These are phyloP conservation scores for Fusarium solani-melongenae DNA, from an alignment of 2,329 filamentous ascomycete species.

Conservation along the genomic window DNA sequence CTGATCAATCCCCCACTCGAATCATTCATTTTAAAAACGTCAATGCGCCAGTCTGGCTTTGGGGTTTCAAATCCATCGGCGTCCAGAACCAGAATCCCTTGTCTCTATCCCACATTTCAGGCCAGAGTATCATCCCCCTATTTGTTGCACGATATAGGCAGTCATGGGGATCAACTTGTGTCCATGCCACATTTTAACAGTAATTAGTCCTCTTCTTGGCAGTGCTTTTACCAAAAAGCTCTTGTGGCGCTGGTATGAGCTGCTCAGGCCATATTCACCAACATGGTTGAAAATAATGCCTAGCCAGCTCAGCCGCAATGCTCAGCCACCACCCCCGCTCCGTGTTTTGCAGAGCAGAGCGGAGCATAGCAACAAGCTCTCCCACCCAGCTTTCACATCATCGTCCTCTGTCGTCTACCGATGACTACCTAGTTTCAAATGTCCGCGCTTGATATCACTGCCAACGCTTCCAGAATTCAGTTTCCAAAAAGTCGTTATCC, in stretches of 20 bases:
- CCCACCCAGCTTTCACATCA: not conserved
- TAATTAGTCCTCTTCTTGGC: constrained; percentile 65
- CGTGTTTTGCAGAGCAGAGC: not conserved
- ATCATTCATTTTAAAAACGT: not conserved
- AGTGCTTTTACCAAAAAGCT: constrained; percentile 68
- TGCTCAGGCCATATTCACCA: not conserved
- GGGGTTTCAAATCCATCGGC: not conserved
- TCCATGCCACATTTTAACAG: not conserved
- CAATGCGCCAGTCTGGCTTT: not conserved
- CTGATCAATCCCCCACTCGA: not conserved
- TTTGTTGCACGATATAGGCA: not conserved
- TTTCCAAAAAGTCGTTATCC: not conserved
- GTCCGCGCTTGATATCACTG: not conserved
- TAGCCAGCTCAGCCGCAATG: not conserved
- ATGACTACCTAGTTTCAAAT: not conserved
- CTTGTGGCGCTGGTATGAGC: constrained; percentile 65
- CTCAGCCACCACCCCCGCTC: not conserved
- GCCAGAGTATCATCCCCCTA: not conserved
- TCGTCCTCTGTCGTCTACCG: not conserved
- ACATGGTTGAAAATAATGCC: not conserved
- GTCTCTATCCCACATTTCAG: not conserved
- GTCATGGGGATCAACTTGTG: not conserved
- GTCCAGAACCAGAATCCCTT: not conserved
- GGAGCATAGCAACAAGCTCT: not conserved
- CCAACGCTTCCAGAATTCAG: not conserved